Evolutionary conservation across 768 basidiomycete genomes (phyloP), one percentile per base, ranked within the genome.

Genomic region (Termitomyces sp.): DNA sequence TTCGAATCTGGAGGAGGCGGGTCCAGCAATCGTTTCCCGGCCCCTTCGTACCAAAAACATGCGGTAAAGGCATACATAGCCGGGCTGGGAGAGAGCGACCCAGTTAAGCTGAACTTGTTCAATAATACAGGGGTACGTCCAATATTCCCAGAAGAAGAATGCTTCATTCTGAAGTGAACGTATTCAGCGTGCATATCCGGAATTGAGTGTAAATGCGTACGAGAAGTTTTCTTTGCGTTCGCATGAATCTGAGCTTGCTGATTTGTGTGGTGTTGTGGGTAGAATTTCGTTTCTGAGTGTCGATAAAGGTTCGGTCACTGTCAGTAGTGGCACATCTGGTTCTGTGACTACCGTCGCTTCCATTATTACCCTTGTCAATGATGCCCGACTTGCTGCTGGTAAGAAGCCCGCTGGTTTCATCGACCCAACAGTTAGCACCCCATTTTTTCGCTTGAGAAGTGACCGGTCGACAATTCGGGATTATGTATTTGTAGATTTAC

Each of bases 341-440:
- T 65, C 71, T 14, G 57, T 68, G 17, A 74, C 71, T 10, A 71
- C 68, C 1, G 60, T 73, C 41, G 74, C 65, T 11, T 62, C 73
- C 28, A 71, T 75, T 30, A 68, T 75, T 41, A 68, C 74, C 7
- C 62, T 75, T 8, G 65, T 75, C 30, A 75, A 76, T 46, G 73
- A 74, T 54, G 74, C 73, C 0, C 65, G 74, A 10, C 59, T 75
- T 21, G 62, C 67, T 31, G 64, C 62, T 4, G 72, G 72, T 5
- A 74, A 74, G 64, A 67, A 61, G 3, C 71, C 74, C 15, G 66
- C 73, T 31, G 71, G 72, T 55, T 77, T 79, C 64, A 75, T 79
- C 55, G 79, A 80, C 62, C 77, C 77, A 30, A 64, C 69, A 26
- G 73, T 76, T 56, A 19, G 70, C 43, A 55, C 52, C 5, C 51